These are phyloP conservation scores for Tolypocladium pustulatum DNA, from an alignment of 2,329 filamentous ascomycete genomes.

Conservation along the genomic window DNA sequence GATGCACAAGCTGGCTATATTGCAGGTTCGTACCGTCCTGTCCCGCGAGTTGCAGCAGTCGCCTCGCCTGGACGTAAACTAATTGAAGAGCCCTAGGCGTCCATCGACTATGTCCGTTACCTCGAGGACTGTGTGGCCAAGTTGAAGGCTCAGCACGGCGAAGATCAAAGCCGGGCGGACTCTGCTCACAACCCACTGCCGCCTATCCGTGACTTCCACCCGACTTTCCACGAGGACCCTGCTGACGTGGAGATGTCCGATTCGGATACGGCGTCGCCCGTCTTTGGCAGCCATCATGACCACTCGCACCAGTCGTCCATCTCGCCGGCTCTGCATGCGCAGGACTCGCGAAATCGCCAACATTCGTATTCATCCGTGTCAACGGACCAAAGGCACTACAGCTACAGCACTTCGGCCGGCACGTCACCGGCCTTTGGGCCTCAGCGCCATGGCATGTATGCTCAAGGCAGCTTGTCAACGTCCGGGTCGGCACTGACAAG, in stretches of 20 bases:
- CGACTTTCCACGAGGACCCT: constrained; percentile 28
- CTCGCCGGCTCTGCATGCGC: constrained; percentile 40
- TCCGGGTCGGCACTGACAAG: constrained; percentile 47
- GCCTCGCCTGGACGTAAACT: neutral
- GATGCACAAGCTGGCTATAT: constrained; percentile 94
- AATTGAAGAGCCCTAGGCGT: constrained; percentile 48
- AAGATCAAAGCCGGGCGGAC: constrained; percentile 15
- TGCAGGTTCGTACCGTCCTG: constrained; percentile 56
- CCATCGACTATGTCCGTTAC: constrained; percentile 93
- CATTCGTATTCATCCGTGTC: constrained; percentile 44
- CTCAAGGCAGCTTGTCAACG: constrained; percentile 29
- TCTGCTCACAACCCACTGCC: constrained; percentile 19
- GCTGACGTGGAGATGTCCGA: constrained; percentile 52
- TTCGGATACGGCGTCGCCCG: constrained; percentile 38
- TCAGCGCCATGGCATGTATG: constrained; percentile 25
- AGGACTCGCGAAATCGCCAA: constrained; percentile 33
- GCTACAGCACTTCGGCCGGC: constrained; percentile 37
- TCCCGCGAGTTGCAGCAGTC: no score
- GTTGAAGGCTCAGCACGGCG: constrained; percentile 52
- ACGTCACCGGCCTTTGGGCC: constrained; percentile 50
- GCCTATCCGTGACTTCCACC: constrained; percentile 27
- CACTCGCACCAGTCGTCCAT: constrained; percentile 33
- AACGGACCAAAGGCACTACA: constrained; percentile 39
- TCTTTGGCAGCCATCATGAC: constrained; percentile 24
- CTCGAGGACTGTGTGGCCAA: constrained; percentile 79